phyloP scores from a whole-genome alignment of 192 early-diverging fungal genomes.

The Entomortierella beljakovae region DNA sequence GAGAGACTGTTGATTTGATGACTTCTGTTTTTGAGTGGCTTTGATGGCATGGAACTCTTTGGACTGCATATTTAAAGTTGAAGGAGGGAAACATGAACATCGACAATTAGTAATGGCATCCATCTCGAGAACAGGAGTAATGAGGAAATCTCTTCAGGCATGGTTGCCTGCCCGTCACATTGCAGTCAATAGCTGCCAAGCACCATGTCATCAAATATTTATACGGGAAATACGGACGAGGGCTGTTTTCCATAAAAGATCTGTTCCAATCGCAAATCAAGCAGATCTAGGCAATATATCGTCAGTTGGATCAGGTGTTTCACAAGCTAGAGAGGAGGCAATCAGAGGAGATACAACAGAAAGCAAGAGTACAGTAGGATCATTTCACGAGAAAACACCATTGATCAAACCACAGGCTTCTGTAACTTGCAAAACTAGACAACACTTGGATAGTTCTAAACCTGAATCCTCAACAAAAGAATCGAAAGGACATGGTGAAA shows the following conservation, averaged over 20 bases:
- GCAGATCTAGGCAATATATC: background rate
- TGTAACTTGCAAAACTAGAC: background rate
- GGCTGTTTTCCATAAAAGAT: conserved; percentile 9
- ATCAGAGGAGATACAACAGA: too few species aligned
- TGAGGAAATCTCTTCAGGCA: background rate
- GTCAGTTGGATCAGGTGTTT: background rate
- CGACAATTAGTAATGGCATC: conserved; percentile 14
- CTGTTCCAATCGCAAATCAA: background rate
- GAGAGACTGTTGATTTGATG: background rate
- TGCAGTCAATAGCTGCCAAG: background rate
- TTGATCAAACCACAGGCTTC: too few species aligned
- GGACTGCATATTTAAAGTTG: too few species aligned
- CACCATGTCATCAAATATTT: conserved; percentile 1
- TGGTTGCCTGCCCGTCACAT: background rate
- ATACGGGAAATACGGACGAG: conserved; percentile 24
- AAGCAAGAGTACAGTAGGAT: too few species aligned
- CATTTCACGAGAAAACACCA: too few species aligned
- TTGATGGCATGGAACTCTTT: too few species aligned
- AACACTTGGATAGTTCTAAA: too few species aligned
- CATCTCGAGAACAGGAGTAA: conserved; percentile 11
- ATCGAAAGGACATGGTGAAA: background rate
- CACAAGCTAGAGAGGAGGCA: background rate
- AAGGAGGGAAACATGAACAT: too few species aligned
- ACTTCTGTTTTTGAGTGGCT: conserved; percentile 7
- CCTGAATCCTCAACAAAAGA: background rate